Evolutionary conservation across 2,329 filamentous ascomycete genomes (phyloP).

Genomic region (Kalaharituber pfeilii): DNA sequence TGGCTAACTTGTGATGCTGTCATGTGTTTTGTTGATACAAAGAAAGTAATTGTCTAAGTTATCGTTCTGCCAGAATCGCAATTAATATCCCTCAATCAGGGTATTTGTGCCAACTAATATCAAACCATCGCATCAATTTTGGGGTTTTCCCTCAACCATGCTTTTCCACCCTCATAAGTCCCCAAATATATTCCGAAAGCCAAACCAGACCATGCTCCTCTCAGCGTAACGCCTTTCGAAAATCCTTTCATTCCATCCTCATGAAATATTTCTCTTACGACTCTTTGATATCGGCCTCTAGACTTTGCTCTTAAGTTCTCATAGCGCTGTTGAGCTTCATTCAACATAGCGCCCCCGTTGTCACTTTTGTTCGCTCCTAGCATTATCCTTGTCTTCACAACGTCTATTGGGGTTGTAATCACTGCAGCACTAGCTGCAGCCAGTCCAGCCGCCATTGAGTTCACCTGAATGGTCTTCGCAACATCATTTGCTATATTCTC

Average conservation of each 20-base stretch:
- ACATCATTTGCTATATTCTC: conserved; percentile 28
- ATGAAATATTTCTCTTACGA: conserved; percentile 46
- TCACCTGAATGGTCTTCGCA: conserved; percentile 34
- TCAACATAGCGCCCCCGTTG: conserved; percentile 13
- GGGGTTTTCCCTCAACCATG: conserved; percentile 42
- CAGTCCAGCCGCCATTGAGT: conserved; percentile 55
- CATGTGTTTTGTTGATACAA: no score
- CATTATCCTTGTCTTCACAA: conserved; percentile 84
- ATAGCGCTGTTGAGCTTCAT: conserved; percentile 25
- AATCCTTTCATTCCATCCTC: conserved; percentile 55
- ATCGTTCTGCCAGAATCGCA: no score
- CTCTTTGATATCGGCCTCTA: conserved; percentile 36
- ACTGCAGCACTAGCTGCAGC: conserved; percentile 61
- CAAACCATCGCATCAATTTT: no score
- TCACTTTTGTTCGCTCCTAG: conserved; percentile 38
- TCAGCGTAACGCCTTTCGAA: conserved; percentile 57
- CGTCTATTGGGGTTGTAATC: conserved; percentile 76
- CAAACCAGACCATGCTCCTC: conserved; percentile 63
- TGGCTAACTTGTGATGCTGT: no score
- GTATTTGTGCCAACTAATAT: no score
- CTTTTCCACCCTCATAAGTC: conserved; percentile 64
- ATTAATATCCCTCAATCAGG: no score
- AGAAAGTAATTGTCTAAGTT: no score
- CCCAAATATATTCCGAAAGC: conserved; percentile 73
- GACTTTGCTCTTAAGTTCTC: conserved; percentile 29